Base-by-base conservation (phyloP, 495 filamentous ascomycete genomes). In the Penicillium riverlandense region DNA sequence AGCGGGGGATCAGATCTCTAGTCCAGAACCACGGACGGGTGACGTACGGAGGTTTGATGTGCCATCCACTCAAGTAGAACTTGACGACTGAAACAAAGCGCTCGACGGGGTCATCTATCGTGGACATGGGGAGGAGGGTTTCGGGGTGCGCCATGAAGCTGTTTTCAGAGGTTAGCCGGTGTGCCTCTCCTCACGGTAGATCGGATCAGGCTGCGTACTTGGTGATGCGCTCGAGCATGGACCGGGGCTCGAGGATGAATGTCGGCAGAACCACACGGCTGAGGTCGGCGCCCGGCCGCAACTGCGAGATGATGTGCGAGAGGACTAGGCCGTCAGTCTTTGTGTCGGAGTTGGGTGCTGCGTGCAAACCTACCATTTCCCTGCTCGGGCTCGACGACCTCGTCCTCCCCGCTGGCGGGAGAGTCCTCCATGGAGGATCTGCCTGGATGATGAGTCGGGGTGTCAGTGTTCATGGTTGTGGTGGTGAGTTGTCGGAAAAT, bases 111-210 rank as follows among this genome's bases (percentile, higher is more conserved):
- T 99, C 94, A 28, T 97, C 87, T 47, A 95, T 85, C 29, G 77
- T 71, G 12, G 89, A 71, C 70, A 96, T 91, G 14, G 86, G 85
- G 2, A 97, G 78, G 22, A 99, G 81, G 49, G 86, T 92, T 65
- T 99, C 92, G 37, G 92, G 94, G 64, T 97, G 94, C 53, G 92
- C 91, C 92, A 99, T 99, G 75, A 99, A 99, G 71, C 91, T 96
- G 59, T 13, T 14, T 32, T 16, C 22, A 3, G 22, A 22, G 10
- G 35, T 9, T 27, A 32, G 37, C 29, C n/a, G 5, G 36, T 48
- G 27, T 52, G 45, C 29, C 22, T n/a, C n/a, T 29, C 39, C 15
- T 29, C 31, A 15, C 28, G 10, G 28, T 33, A 16, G 11, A 16
- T 27, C 6, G 6, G n/a, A 11, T 10, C 6, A 22, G 35, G 35